A percentile compares a stretch with the other conserved stretches of the same genome.
Evolutionary conservation across 2,329 filamentous ascomycete species (phyloP).

Genomic region (Aspergillus sp.): DNA sequence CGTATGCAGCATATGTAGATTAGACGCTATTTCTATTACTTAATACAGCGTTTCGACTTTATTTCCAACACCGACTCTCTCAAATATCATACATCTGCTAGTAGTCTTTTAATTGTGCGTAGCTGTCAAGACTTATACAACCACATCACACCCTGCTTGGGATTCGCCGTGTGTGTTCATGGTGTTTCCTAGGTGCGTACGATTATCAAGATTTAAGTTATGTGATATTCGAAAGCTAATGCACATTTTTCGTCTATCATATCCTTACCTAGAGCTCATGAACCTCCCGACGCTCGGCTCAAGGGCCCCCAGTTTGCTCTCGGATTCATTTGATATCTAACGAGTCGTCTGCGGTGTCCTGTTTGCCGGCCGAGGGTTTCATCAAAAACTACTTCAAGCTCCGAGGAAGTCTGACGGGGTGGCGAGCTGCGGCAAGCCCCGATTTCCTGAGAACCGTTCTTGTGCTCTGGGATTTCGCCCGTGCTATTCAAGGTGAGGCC

Average conservation of each 20-base stretch:
- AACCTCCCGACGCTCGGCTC: conserved; percentile 42
- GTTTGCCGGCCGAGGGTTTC: conserved; percentile 71
- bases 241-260: not conserved
- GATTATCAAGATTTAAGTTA: no score
- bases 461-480: not conserved
- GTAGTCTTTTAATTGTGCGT: not conserved
- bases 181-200: not conserved
- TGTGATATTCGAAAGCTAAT: not conserved
- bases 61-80: not conserved
- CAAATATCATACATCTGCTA: not conserved
- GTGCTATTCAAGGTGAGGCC: not conserved
- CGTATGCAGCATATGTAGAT: conserved; percentile 4
- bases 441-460: not conserved
- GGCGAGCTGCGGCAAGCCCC: not conserved
- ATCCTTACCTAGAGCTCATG: not conserved
- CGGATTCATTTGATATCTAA: conserved; percentile 89
- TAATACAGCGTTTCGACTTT: not conserved
- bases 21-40: conserved; percentile 16
- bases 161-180: not conserved
- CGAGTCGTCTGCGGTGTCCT: conserved; percentile 63
- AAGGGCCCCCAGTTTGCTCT: conserved; percentile 92
- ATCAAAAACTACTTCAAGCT: conserved; percentile 72
- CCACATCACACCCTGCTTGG: not conserved
- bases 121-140: not conserved
- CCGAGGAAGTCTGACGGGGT: conserved; percentile 9